Conservation (phyloP, 1,284 basidiomycete species). For the Sanghuangporus baumii region DNA sequence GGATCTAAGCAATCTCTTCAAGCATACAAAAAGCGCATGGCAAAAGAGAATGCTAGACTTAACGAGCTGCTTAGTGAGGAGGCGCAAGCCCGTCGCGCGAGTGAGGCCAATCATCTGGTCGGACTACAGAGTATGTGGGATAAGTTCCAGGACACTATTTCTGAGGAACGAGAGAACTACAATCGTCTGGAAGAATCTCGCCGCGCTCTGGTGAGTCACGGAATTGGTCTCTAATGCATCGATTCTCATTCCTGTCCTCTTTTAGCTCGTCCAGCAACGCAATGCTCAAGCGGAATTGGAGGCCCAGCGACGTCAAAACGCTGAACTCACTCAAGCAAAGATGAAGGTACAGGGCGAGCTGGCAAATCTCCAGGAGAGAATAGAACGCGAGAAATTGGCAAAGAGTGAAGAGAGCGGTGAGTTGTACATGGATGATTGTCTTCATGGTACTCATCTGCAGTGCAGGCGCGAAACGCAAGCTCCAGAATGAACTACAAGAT, state of each 20-base stretch:
- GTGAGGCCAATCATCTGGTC: slow-evolving; percentile 57
- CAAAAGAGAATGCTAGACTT: slow-evolving; percentile 54
- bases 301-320: slow-evolving; percentile 51
- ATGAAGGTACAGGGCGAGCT: slow-evolving; percentile 56
- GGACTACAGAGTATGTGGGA: slow-evolving; percentile 65
- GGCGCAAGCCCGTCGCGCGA: slow-evolving; percentile 52
- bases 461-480: slow-evolving; percentile 52
- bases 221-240: not conserved
- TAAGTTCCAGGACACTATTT: slow-evolving; percentile 59
- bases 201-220: slow-evolving; percentile 53
- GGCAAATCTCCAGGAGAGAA: slow-evolving; percentile 46
- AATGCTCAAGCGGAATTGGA: slow-evolving; percentile 60
- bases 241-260: slow-evolving; percentile 5
- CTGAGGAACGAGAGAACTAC: slow-evolving; percentile 57
- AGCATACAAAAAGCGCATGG: slow-evolving; percentile 48
- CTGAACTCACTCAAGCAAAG: slow-evolving; percentile 51
- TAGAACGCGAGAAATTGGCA: slow-evolving; percentile 46
- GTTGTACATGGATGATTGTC: slow-evolving; percentile 15
- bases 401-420: slow-evolving; percentile 58
- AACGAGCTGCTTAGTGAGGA: slow-evolving; percentile 58
- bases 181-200: slow-evolving; percentile 64
- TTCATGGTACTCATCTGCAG: slow-evolving; percentile 6
- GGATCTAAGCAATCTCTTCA: slow-evolving; percentile 62
- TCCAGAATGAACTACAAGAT: slow-evolving; percentile 61
- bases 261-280: slow-evolving; percentile 63